These are phyloP conservation scores for Xylaria castorea DNA, from an alignment of 495 filamentous ascomycete genomes.

Conservation along the genomic window DNA sequence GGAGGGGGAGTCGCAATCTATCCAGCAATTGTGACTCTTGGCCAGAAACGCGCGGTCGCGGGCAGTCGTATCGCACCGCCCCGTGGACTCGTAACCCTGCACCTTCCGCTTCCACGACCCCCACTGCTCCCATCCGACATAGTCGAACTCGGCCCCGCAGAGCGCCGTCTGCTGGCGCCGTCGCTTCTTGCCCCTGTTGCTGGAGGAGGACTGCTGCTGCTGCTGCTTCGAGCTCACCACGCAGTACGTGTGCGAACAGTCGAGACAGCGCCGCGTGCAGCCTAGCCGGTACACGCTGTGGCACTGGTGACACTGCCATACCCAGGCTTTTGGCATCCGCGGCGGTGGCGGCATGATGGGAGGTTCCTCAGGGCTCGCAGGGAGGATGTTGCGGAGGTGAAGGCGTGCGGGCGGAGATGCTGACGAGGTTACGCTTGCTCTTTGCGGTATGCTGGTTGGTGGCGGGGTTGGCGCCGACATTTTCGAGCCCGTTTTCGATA, in stretches of 20 bases:
- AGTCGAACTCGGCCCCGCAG: conserved; percentile 51
- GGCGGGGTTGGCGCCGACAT: conserved; percentile 10
- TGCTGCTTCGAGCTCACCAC: conserved; percentile 21
- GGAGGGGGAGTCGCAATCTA: conserved; percentile 52
- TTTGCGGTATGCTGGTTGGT: background rate
- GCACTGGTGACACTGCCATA: conserved; percentile 56
- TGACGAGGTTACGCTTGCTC: conserved; percentile 9
- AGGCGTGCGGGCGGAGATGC: conserved; percentile 38
- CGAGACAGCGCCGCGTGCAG: conserved; percentile 54
- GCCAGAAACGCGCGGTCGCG: conserved; percentile 37
- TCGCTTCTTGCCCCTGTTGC: conserved; percentile 28
- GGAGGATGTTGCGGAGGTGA: conserved; percentile 40
- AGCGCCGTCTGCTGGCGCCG: conserved; percentile 21
- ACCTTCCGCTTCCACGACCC: conserved; percentile 48
- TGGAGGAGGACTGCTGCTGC: too few species aligned
- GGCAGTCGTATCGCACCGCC: conserved; percentile 19
- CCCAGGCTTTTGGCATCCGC: conserved; percentile 45
- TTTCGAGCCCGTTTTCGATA: conserved; percentile 53
- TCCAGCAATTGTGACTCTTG: conserved; percentile 45
- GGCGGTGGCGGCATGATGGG: conserved; percentile 40
- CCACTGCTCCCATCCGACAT: conserved; percentile 49
- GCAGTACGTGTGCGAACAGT: conserved; percentile 54
- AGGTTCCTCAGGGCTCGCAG: conserved; percentile 34
- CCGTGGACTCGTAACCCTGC: conserved; percentile 30
- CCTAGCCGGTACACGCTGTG: conserved; percentile 44